Evolutionary conservation across 768 basidiomycete species (phyloP), one percentile per base, ranked within the genome.

Genomic region (Tylopilus vinaceipallidus): DNA sequence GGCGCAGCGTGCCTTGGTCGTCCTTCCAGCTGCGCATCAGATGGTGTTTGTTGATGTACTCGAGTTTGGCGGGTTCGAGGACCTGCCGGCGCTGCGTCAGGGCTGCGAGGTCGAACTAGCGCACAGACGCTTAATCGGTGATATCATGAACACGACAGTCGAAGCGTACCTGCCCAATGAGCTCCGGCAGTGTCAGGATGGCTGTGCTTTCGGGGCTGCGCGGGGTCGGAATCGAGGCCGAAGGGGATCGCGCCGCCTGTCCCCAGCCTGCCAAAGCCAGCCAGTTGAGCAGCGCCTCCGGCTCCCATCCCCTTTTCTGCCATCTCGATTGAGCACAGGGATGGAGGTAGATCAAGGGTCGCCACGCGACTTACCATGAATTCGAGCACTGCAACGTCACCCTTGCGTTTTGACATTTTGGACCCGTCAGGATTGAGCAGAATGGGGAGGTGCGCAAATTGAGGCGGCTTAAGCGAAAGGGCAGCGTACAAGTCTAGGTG

Each of bases 231-330:
- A 47, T 53, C 53, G 49, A 55, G 57, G 51, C 54, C 49, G 53
- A 47, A 58, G 65, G 44, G 35, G 63, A 54, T 26, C 58, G 46
- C 75, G 75, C 9, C 78, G 74, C 10, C 77, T 81, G 60, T 20
- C 93, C 91, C 91, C 95, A 98, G 1, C 97, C 95, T n/a, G 91
- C 86, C 16, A 98, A 73, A 6, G 91, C 91, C 8, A 98, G 78
- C 86, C 95, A 98, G 61, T 98, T 98, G 22, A 95, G 69, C 13
- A 99, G 68, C 2, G 94, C 92, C 36, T 78, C 77, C 0, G 93
- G 89, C 61, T 98, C 95, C 85, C 91, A 98, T 0, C 93, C 95
- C 39, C 83, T 76, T 57, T 79, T 73, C 94, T 95, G 56, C 17
- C 16, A 10, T 50, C 33, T 7, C 17, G 19, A 10, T 24, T 46